Conservation (phyloP, 1,284 basidiomycete genomes). For the Ceratobasidium sp. region DNA sequence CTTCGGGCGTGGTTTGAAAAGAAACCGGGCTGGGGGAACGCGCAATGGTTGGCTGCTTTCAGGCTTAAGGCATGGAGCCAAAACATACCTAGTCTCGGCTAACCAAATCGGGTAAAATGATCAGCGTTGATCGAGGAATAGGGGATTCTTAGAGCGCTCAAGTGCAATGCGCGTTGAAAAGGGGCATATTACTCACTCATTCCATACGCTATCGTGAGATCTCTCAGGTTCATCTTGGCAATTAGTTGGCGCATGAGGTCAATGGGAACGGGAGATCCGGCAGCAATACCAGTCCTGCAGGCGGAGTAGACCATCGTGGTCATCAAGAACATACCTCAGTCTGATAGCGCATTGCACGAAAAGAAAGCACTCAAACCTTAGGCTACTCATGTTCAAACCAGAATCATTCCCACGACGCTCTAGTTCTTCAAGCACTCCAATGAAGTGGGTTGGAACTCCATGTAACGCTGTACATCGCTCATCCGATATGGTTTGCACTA, state of each 20-base stretch:
- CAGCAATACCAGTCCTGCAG: constrained; percentile 80
- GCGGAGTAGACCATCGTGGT: constrained; percentile 4
- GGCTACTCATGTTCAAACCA: constrained; percentile 62
- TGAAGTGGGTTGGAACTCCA: constrained; percentile 87
- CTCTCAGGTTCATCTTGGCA: constrained; percentile 72
- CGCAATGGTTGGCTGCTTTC: constrained; percentile 50
- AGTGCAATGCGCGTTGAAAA: neutral
- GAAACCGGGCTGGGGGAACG: constrained; percentile 74
- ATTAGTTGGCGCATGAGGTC: constrained; percentile 81
- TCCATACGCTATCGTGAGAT: constrained; percentile 83
- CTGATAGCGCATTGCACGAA: constrained; percentile 45
- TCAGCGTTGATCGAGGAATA: constrained; percentile 18
- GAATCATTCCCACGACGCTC: constrained; percentile 59
- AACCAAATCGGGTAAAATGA: constrained; percentile 7
- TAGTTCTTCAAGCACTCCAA: constrained; percentile 77
- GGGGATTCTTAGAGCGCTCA: neutral
- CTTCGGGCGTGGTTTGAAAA: constrained; percentile 78
- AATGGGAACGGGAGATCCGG: constrained; percentile 82
- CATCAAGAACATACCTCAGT: constrained; percentile 3
- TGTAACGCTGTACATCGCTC: constrained; percentile 83
- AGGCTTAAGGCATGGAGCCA: neutral
- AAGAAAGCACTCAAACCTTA: constrained; percentile 64
- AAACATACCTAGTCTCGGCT: constrained; percentile 59
- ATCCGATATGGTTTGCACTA: constrained; percentile 73
- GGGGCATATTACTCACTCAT: constrained; percentile 73